phyloP scores from a whole-genome alignment of 257 asterid species.

The Lithospermum erythrorhizon region DNA sequence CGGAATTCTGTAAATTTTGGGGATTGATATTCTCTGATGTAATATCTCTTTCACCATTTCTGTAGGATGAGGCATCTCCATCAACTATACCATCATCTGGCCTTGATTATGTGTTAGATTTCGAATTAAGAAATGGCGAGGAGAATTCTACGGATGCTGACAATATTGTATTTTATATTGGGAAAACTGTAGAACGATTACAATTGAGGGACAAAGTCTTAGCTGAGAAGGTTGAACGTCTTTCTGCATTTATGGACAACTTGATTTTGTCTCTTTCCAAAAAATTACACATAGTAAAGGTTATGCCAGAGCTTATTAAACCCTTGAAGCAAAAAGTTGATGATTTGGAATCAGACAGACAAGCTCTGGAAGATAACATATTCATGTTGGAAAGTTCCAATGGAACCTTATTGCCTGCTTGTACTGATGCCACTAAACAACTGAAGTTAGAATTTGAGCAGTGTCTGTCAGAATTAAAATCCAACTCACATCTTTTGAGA shows the following conservation, averaged over 20 bases:
- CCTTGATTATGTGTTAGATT: conserved; percentile 21
- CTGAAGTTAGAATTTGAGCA: conserved; percentile 36
- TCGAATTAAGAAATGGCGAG: conserved; percentile 35
- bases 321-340: conserved; percentile 44
- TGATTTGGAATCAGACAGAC: conserved; percentile 40
- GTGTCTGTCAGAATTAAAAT: conserved; percentile 29
- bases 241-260: conserved; percentile 45
- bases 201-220: conserved; percentile 51
- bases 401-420: conserved; percentile 52
- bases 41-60: conserved; percentile 11
- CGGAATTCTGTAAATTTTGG: no score
- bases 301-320: conserved; percentile 26
- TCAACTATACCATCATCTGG: conserved; percentile 28
- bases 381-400: conserved; percentile 40
- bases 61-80: conserved; percentile 50
- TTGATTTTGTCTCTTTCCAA: conserved; percentile 32
- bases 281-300: conserved; percentile 39
- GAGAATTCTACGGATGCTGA: conserved; percentile 42
- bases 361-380: conserved; percentile 35
- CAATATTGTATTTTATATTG: conserved; percentile 30
- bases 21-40: background rate
- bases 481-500: conserved; percentile 25
- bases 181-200: conserved; percentile 51
- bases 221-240: conserved; percentile 39
- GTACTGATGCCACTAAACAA: conserved; percentile 44